Evolutionary conservation across 2,329 filamentous ascomycete genomes (phyloP).

Genomic region (Talaromyces sp.): DNA sequence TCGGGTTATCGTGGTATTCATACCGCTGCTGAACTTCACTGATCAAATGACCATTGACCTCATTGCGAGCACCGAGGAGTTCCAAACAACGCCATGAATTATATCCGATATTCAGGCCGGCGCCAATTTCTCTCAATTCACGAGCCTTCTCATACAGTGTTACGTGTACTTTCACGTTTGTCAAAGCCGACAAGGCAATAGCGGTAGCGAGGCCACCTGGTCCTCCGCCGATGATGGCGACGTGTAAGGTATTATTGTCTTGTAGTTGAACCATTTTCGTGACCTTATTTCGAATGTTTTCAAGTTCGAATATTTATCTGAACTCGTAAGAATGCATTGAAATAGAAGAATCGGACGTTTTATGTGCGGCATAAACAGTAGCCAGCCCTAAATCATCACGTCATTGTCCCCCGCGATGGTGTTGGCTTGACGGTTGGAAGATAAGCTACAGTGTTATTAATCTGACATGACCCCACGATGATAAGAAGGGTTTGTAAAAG

Average conservation of each 20-base stretch:
- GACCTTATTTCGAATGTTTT: too few relatives aligned
- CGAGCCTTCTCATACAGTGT: constrained; percentile 47
- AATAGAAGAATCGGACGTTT: neutral
- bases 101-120: constrained; percentile 46
- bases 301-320: neutral
- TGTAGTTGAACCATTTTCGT: neutral
- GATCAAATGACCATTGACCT: constrained; percentile 37
- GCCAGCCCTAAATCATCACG: constrained; percentile 5
- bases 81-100: constrained; percentile 51
- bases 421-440: neutral
- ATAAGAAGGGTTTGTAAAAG: too few relatives aligned
- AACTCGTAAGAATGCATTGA: neutral
- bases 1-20: neutral
- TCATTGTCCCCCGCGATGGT: constrained; percentile 6
- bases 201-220: constrained; percentile 44
- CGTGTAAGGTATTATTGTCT: constrained; percentile 18
- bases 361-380: neutral
- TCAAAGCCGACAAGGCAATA: constrained; percentile 44
- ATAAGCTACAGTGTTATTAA: neutral
- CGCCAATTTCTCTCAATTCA: constrained; percentile 48
- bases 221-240: constrained; percentile 42
- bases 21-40: constrained; percentile 32
- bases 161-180: constrained; percentile 36
- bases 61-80: constrained; percentile 44
- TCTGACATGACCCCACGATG: neutral